Conservation (phyloP, 805 yeast genomes). For the Zygotorulaspora sp. region DNA sequence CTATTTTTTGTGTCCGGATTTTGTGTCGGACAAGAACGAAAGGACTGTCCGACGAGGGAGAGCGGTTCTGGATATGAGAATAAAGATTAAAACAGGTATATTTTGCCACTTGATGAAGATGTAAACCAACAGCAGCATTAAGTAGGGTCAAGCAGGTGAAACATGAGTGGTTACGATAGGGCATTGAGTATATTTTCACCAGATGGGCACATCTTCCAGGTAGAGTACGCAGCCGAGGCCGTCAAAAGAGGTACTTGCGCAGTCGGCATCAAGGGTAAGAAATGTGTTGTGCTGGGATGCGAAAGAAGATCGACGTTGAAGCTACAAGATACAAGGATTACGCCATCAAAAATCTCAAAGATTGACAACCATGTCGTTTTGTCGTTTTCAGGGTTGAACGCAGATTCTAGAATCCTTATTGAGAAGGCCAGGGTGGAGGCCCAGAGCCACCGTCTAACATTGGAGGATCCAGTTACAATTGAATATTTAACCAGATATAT, state of each 20-base stretch:
- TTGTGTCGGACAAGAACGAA: no score
- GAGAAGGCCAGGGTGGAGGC: constrained; percentile 97
- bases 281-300: constrained; percentile 89
- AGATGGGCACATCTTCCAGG: constrained; percentile 98
- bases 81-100: no score
- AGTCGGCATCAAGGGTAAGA: constrained; percentile 89
- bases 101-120: no score
- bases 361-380: constrained; percentile 86
- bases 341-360: constrained; percentile 90
- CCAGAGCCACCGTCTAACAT: constrained; percentile 86
- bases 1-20: no score
- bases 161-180: constrained; percentile 98
- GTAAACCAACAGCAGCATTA: no score
- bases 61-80: no score
- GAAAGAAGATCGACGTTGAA: constrained; percentile 94
- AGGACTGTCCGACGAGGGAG: no score
- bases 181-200: constrained; percentile 98
- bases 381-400: constrained; percentile 96
- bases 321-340: constrained; percentile 92
- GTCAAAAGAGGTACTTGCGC: constrained; percentile 98
- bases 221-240: constrained; percentile 95
- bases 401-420: constrained; percentile 93
- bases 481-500: constrained; percentile 91
- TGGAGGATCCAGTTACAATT: constrained; percentile 88
- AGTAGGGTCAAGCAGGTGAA: not conserved